A percentile compares a stretch with the other conserved stretches of the same genome.
phyloP scores from a whole-genome alignment of 139 green algal genomes.

The Tetraselmis chui region DNA sequence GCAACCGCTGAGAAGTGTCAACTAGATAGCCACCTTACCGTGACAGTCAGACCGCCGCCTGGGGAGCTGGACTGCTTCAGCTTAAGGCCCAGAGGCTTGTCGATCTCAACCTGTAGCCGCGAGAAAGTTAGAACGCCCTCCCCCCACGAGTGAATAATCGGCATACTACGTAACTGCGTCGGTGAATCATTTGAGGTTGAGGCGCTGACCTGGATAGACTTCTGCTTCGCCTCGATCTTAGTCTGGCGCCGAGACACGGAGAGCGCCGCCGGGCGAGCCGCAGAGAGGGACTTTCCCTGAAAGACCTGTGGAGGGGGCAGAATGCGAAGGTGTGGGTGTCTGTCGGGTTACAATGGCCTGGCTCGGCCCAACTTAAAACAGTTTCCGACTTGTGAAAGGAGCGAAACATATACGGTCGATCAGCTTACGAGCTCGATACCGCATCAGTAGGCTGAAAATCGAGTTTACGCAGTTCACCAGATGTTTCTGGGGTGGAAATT shows the following conservation, averaged over 20 bases:
- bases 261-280: too few species aligned
- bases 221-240: not conserved
- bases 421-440: not conserved
- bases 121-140: not conserved
- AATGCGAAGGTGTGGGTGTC: too few species aligned
- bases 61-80: slow-evolving; percentile 51
- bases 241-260: not conserved
- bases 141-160: not conserved
- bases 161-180: not conserved
- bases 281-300: not conserved
- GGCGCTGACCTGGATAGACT: not conserved
- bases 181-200: too few species aligned
- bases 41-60: slow-evolving; percentile 70
- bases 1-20: not conserved
- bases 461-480: not conserved
- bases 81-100: slow-evolving; percentile 83
- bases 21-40: slow-evolving; percentile 22
- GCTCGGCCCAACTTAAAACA: not conserved
- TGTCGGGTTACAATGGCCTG: too few species aligned
- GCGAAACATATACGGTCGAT: too few species aligned
- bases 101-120: slow-evolving; percentile 63
- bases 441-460: not conserved
- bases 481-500: not conserved
- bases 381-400: not conserved
- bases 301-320: not conserved